These are phyloP conservation scores for Cucurbitaria berberidis DNA, from an alignment of 2,329 filamentous ascomycete species.

Conservation along the genomic window DNA sequence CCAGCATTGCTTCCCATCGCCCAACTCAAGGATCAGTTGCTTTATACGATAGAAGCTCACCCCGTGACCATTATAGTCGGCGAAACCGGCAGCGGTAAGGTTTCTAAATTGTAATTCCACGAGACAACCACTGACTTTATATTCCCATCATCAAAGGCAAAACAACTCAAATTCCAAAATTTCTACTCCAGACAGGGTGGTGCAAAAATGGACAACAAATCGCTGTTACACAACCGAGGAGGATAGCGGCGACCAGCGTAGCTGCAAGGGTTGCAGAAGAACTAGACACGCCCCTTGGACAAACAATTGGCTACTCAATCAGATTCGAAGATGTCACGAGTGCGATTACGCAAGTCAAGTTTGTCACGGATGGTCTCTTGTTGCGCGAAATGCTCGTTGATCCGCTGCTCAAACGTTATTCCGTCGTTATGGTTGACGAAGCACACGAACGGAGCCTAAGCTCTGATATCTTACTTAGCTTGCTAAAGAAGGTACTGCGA, in stretches of 20 bases:
- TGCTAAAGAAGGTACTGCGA: conserved; percentile 88
- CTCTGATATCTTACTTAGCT: conserved; percentile 86
- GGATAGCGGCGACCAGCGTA: conserved; percentile 24
- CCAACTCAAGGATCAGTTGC: conserved; percentile 76
- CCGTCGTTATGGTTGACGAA: conserved; percentile 97
- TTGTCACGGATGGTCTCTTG: conserved; percentile 90
- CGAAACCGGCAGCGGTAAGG: conserved; percentile 75
- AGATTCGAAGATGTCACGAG: conserved; percentile 91
- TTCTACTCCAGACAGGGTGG: conserved; percentile 87
- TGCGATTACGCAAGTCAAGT: conserved; percentile 85
- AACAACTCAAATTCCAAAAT: conserved; percentile 94
- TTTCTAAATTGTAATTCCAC: background rate
- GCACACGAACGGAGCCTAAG: conserved; percentile 93
- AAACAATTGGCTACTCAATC: conserved; percentile 88
- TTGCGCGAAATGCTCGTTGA: conserved; percentile 93
- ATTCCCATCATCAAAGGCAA: conserved; percentile 65
- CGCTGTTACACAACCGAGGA: conserved; percentile 73
- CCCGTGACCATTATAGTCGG: conserved; percentile 89
- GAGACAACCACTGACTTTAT: background rate
- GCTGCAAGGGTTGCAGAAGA: conserved; percentile 75
- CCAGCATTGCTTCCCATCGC: conserved; percentile 84
- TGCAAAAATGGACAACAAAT: conserved; percentile 81
- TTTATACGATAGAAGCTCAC: conserved; percentile 85
- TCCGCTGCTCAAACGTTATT: conserved; percentile 87
- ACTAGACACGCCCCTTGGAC: conserved; percentile 81